Percentiles rank a stretch among this genome's conserved stretches.
phyloP scores from a whole-genome alignment of 1,139 yeast species.

The Hemisphaericaspora lyxosophila region DNA sequence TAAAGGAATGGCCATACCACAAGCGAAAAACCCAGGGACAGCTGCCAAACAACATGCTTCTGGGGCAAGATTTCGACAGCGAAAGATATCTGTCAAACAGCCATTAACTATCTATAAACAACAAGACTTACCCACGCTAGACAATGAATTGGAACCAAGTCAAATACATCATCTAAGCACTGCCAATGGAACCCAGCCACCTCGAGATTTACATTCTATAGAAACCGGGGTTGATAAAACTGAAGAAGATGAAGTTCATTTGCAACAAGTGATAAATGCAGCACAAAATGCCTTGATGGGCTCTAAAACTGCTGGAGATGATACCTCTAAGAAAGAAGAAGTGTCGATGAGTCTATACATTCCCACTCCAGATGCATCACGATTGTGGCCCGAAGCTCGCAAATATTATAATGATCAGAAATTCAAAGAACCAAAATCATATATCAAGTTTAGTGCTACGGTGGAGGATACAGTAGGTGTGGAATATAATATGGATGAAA shows the following conservation, averaged over 20 bases:
- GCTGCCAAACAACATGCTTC: slow-evolving; percentile 35
- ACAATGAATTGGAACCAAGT: slow-evolving; percentile 50
- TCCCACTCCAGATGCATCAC: slow-evolving; percentile 96
- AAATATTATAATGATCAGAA: slow-evolving; percentile 64
- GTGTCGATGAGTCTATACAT: slow-evolving; percentile 61
- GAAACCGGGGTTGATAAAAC: slow-evolving; percentile 99
- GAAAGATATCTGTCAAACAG: slow-evolving; percentile 89
- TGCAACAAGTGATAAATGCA: slow-evolving; percentile 85
- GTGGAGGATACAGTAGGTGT: slow-evolving; percentile 92
- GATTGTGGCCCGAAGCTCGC: slow-evolving; percentile 73
- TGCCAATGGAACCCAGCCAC: slow-evolving; percentile 52
- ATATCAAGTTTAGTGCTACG: slow-evolving; percentile 88
- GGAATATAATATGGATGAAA: slow-evolving; percentile 87
- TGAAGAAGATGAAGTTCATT: slow-evolving; percentile 96
- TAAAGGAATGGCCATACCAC: slow-evolving; percentile 30
- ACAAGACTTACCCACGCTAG: slow-evolving; percentile 76
- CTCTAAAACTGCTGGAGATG: slow-evolving; percentile 18
- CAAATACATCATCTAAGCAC: slow-evolving; percentile 43
- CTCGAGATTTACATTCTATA: slow-evolving; percentile 82
- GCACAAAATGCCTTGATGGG: slow-evolving; percentile 60
- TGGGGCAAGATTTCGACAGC: slow-evolving; percentile 80
- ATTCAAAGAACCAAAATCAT: slow-evolving; percentile 72
- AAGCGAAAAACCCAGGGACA: slow-evolving; percentile 30
- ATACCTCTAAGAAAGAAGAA: slow-evolving; percentile 36
- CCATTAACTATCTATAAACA: slow-evolving; percentile 79